Percentiles rank a stretch among this genome's conserved stretches.
Evolutionary conservation across 768 basidiomycete genomes (phyloP).

Genomic region (Tubosaeta brunneosetosa): DNA sequence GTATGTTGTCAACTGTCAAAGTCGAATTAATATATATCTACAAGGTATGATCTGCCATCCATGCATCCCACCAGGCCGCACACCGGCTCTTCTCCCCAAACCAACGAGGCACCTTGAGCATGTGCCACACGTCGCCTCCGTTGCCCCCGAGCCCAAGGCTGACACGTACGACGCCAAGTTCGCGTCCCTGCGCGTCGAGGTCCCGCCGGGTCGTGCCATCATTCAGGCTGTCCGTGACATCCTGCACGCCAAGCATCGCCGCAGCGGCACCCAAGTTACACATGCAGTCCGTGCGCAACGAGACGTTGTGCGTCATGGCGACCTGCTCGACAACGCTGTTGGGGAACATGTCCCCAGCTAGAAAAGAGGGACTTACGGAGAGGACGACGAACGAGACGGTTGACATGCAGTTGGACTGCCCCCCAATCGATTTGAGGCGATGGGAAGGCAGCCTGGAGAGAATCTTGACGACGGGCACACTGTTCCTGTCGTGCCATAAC

Average conservation of each 20-base stretch:
- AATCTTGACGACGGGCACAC: constrained; percentile 61
- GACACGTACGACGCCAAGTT: constrained; percentile 70
- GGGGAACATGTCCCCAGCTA: constrained; percentile 59
- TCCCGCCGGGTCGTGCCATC: constrained; percentile 59
- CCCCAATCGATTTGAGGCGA: constrained; percentile 53
- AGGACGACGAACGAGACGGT: constrained; percentile 60
- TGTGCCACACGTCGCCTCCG: constrained; percentile 68
- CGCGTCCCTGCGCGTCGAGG: too few species aligned
- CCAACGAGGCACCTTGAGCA: constrained; percentile 45
- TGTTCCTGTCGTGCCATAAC: constrained; percentile 56
- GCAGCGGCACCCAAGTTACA: constrained; percentile 85
- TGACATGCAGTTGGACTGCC: constrained; percentile 65
- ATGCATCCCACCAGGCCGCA: constrained; percentile 38
- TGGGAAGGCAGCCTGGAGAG: constrained; percentile 58
- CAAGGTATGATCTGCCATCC: constrained; percentile 16
- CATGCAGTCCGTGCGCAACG: constrained; percentile 81
- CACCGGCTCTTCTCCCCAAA: constrained; percentile 40
- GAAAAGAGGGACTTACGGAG: constrained; percentile 40
- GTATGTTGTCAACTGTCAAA: neutral
- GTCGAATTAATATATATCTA: neutral
- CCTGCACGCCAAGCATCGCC: constrained; percentile 60
- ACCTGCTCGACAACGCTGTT: constrained; percentile 71
- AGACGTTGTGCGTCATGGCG: constrained; percentile 60
- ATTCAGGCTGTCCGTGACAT: constrained; percentile 60
- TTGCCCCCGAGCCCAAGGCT: constrained; percentile 77